phyloP scores from a whole-genome alignment of 768 basidiomycete genomes.

The Termitomyces sp. region DNA sequence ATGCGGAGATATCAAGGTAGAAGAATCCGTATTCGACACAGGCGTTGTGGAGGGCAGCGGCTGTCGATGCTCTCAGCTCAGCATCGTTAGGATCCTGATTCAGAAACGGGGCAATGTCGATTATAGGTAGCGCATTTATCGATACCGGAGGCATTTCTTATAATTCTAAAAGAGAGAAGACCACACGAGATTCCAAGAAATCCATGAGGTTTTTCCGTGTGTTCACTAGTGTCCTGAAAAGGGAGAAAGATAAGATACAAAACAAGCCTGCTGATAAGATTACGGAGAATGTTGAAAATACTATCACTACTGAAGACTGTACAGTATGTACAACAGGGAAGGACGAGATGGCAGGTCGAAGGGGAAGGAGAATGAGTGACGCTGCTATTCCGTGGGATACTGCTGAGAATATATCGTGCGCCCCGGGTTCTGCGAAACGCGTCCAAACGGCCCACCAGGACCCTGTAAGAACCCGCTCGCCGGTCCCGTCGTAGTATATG shows the following conservation, averaged over 20 bases:
- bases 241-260: constrained; percentile 16
- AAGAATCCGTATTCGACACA: constrained; percentile 87
- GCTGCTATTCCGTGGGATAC: constrained; percentile 17
- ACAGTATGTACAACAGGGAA: neutral
- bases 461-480: constrained; percentile 51
- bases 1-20: constrained; percentile 73
- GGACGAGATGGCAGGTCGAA: neutral
- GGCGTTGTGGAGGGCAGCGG: constrained; percentile 65
- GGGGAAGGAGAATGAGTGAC: neutral
- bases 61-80: constrained; percentile 42
- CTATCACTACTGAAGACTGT: constrained; percentile 6
- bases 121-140: constrained; percentile 56
- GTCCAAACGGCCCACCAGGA: constrained; percentile 39
- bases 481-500: constrained; percentile 38
- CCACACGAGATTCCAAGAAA: neutral
- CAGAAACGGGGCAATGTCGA: constrained; percentile 69
- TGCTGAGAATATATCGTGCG: constrained; percentile 64
- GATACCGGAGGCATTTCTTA: constrained; percentile 11
- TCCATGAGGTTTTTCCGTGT: neutral
- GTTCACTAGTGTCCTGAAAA: constrained; percentile 2
- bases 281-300: constrained; percentile 13
- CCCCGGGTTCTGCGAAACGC: constrained; percentile 46
- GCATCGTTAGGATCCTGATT: constrained; percentile 28
- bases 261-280: constrained; percentile 19
- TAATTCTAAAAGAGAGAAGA: neutral